These are phyloP conservation scores for Astrephomene gubernaculifera DNA, from an alignment of 139 green algal species.

Conservation along the genomic window DNA sequence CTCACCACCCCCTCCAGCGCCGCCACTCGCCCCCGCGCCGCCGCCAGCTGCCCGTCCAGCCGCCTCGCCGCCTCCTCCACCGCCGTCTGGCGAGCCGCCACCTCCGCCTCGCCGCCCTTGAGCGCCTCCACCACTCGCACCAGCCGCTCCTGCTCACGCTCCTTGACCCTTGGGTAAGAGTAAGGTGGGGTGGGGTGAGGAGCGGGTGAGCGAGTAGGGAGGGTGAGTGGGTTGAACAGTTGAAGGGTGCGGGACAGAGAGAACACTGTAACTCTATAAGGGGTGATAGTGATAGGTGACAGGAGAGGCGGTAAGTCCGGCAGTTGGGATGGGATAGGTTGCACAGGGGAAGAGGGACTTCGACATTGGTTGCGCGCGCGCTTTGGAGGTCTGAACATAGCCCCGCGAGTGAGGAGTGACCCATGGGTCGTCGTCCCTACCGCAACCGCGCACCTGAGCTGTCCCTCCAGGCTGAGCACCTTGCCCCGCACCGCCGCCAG, in stretches of 20 bases:
- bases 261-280: too few relatives aligned
- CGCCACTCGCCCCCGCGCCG: background rate
- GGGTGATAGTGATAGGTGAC: too few relatives aligned
- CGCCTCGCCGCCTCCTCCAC: slow-evolving; percentile 36
- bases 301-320: too few relatives aligned
- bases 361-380: too few relatives aligned
- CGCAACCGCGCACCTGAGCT: slow-evolving; percentile 2
- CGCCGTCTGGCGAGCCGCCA: background rate
- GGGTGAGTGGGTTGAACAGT: too few relatives aligned
- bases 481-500: slow-evolving; percentile 9
- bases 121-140: slow-evolving; percentile 31
- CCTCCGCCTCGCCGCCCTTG: slow-evolving; percentile 27
- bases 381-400: background rate
- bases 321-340: too few relatives aligned
- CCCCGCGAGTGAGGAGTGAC: background rate
- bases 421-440: background rate
- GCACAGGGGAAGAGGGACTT: too few relatives aligned
- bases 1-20: slow-evolving; percentile 48
- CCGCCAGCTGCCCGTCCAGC: slow-evolving; percentile 21
- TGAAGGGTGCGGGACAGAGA: too few relatives aligned
- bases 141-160: slow-evolving; percentile 53
- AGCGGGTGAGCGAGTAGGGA: too few relatives aligned
- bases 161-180: slow-evolving; percentile 56
- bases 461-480: slow-evolving; percentile 33
- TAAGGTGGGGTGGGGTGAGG: too few relatives aligned